These are phyloP conservation scores for Podospora sp. DNA, from an alignment of 495 filamentous ascomycete species.

Conservation along the genomic window DNA sequence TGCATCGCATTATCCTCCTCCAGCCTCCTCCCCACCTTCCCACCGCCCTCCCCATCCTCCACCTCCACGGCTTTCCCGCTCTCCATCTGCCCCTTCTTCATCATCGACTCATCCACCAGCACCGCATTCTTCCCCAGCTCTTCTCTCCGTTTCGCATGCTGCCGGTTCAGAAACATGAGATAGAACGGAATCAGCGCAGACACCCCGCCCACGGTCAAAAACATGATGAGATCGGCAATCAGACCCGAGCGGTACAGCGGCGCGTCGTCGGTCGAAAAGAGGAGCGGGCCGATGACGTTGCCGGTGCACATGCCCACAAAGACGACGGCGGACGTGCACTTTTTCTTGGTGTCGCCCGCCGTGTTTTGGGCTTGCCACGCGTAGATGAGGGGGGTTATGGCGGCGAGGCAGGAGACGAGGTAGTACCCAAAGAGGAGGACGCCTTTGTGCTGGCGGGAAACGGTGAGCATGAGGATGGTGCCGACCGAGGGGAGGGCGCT, in stretches of 20 bases:
- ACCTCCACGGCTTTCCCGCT: conserved; percentile 47
- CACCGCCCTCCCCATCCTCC: conserved; percentile 51
- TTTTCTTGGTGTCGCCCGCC: conserved; percentile 68
- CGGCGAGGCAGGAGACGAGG: conserved; percentile 44
- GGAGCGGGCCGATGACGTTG: conserved; percentile 61
- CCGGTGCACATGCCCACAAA: conserved; percentile 65
- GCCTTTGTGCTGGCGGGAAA: conserved; percentile 51
- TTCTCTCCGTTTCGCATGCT: conserved; percentile 47
- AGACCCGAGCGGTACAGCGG: conserved; percentile 62
- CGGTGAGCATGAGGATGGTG: conserved; percentile 53
- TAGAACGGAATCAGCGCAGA: conserved; percentile 48
- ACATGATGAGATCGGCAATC: conserved; percentile 52
- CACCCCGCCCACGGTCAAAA: conserved; percentile 38
- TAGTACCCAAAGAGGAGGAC: conserved; percentile 46
- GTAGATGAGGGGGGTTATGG: conserved; percentile 62
- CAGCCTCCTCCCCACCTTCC: conserved; percentile 37
- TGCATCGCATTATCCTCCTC: conserved; percentile 52
- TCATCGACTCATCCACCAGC: conserved; percentile 44
- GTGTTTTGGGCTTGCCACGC: conserved; percentile 69
- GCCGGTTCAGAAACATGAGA: conserved; percentile 51
- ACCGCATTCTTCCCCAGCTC: conserved; percentile 48
- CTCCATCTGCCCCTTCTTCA: conserved; percentile 46
- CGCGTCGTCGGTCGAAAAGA: conserved; percentile 62
- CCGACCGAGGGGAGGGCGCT: conserved; percentile 60
- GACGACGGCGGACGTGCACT: conserved; percentile 62